Percentiles rank a stretch among this genome's conserved stretches.
phyloP scores from a whole-genome alignment of 1,284 basidiomycete genomes.

The Sparassis latifolia region DNA sequence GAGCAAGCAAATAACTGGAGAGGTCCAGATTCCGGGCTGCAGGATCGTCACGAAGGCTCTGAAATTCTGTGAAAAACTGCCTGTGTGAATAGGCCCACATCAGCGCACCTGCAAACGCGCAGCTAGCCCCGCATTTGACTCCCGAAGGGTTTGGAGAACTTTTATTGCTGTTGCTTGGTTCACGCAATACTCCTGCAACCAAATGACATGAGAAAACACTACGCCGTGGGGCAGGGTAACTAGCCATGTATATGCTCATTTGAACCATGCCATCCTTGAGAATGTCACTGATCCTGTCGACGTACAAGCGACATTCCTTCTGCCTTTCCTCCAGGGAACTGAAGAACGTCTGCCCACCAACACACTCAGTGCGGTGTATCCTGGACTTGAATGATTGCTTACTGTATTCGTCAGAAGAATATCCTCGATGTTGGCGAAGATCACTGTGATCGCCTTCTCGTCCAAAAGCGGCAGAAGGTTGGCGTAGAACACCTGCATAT shows the following conservation, averaged over 20 bases:
- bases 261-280: slow-evolving; percentile 67
- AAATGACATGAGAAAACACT: neutral
- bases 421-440: slow-evolving; percentile 93
- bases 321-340: slow-evolving; percentile 88
- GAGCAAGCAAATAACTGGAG: slow-evolving; percentile 85
- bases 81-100: neutral
- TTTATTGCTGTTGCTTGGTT: slow-evolving; percentile 82
- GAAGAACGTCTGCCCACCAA: slow-evolving; percentile 55
- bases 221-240: slow-evolving; percentile 12
- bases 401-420: slow-evolving; percentile 84
- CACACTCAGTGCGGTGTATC: slow-evolving; percentile 5
- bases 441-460: slow-evolving; percentile 70
- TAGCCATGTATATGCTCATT: slow-evolving; percentile 76
- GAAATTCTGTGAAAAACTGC: neutral
- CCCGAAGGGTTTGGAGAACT: slow-evolving; percentile 70
- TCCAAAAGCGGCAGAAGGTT: slow-evolving; percentile 72
- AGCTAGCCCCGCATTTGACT: slow-evolving; percentile 60
- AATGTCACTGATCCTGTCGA: slow-evolving; percentile 86
- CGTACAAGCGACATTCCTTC: slow-evolving; percentile 83
- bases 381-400: slow-evolving; percentile 14
- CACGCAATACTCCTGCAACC: slow-evolving; percentile 76
- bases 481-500: slow-evolving; percentile 70
- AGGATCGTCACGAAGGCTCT: slow-evolving; percentile 71
- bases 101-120: slow-evolving; percentile 57
- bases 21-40: slow-evolving; percentile 80